phyloP scores from a whole-genome alignment of 495 filamentous ascomycete species.

The Podospora anserina region DNA sequence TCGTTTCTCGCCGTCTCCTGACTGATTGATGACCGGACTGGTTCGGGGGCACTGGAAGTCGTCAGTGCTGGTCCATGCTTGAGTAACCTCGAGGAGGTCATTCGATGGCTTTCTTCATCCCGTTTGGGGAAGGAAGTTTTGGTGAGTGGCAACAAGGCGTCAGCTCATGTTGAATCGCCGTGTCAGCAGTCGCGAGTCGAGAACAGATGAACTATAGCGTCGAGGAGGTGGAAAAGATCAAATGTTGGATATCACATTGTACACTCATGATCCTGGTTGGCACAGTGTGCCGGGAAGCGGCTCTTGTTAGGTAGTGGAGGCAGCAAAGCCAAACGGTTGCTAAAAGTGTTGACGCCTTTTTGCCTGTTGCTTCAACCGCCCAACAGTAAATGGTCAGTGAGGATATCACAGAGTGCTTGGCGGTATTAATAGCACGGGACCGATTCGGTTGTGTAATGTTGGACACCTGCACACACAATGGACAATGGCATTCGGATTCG shows the following conservation, averaged over 20 bases:
- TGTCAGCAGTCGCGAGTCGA: background rate
- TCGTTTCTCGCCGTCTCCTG: background rate
- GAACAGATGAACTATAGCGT: background rate
- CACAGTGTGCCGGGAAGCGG: background rate
- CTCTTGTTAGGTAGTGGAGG: background rate
- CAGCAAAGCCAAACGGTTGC: conserved; percentile 3
- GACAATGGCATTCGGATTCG: background rate
- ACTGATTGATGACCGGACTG: background rate
- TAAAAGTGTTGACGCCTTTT: conserved; percentile 2
- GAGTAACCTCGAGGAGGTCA: background rate
- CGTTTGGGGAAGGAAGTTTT: background rate
- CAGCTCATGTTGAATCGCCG: background rate
- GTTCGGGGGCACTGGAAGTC: background rate
- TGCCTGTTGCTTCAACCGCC: conserved; percentile 12
- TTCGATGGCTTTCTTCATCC: background rate
- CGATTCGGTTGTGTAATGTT: background rate
- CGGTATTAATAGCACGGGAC: background rate
- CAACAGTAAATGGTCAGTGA: background rate
- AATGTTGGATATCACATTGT: too few relatives aligned
- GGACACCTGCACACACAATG: background rate
- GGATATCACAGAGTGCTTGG: background rate
- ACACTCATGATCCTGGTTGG: background rate
- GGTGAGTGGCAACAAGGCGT: conserved; percentile 2
- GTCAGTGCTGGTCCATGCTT: background rate
- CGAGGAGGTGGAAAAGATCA: background rate